Base-by-base conservation (phyloP, 2,329 filamentous ascomycete genomes). In the Aspergillus thermomutatus region DNA sequence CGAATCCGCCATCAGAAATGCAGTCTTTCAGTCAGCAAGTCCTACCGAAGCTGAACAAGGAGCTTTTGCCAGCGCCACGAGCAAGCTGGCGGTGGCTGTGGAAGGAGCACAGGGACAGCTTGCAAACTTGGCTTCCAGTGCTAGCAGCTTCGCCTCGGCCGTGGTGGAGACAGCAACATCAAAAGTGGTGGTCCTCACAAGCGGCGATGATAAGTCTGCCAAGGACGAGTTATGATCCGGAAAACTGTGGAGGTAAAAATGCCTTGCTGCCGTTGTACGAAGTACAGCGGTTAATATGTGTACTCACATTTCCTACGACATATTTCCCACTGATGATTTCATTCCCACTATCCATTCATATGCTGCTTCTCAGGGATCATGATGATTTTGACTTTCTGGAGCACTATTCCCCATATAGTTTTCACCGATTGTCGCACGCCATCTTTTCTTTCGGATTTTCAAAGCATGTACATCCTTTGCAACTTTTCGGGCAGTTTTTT, bases 1-100 rank as follows among this genome's bases (percentile, higher is more conserved):
- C 9, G 80, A 82, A 57, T 75, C 75, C 25, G 83, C 81, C 2
- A 81, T 86, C 55, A 82, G 77, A 14, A 75, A 77, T 51, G 83
- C 83, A 3, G 77, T 87, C 53, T 87, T 84, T 62, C 41, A 23
- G 19, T 23, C 41, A 19, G 41, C 41, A 3, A 45, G n/a, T 23
- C 41, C 41, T 10, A 45, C 41, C 8, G 41, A 45, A 23, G 41
- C 19, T 14, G 41, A 75, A 57, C 66, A 74, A 40, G 69, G 68
- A n/a, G 69, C 64, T n/a, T 46, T 73, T 11, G 69, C 72, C 46
- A 72, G 69, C 21, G 70, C 69, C 27, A 68, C 66, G n/a, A 65
- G 58, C 46, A 61, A 64, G 40, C 67, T 74, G 47, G 59, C 63
- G 10, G 64, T 55, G 8, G 68, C 74, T 21, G 64, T 76, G 31